Percentiles rank a stretch among this genome's conserved stretches.
These are phyloP conservation scores for Globisporangium alternatum DNA, from an alignment of 352 stramenopile genomes.

Conservation along the genomic window DNA sequence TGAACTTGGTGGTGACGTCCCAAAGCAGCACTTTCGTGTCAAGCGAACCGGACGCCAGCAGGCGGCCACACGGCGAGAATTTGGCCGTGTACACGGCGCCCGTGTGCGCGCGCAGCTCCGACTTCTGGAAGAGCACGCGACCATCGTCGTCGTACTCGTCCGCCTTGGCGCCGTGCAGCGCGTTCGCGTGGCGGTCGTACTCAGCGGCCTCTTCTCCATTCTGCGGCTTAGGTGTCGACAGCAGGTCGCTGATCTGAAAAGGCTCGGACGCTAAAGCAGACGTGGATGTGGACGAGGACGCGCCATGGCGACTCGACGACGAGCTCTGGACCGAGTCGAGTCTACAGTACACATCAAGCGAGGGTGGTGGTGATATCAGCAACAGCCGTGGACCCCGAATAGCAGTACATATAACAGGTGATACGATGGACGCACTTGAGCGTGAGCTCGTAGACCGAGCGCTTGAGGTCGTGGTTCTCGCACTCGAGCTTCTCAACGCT, in stretches of 20 bases:
- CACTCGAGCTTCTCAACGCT: conserved; percentile 80
- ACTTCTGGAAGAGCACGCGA: conserved; percentile 80
- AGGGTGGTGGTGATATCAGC: not conserved
- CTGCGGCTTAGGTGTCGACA: conserved; percentile 39
- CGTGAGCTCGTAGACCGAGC: conserved; percentile 88
- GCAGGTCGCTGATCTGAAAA: conserved; percentile 73
- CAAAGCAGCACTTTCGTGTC: conserved; percentile 83
- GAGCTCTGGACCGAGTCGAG: conserved; percentile 63
- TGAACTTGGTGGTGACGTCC: conserved; percentile 89
- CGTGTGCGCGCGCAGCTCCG: conserved; percentile 67
- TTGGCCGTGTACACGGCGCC: conserved; percentile 86
- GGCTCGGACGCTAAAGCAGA: conserved; percentile 35
- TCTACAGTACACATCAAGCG: conserved; percentile 25
- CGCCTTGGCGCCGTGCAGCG: conserved; percentile 45
- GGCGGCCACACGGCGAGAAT: conserved; percentile 78
- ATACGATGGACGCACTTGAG: conserved; percentile 55
- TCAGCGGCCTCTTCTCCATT: conserved; percentile 33
- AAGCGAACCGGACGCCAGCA: conserved; percentile 76
- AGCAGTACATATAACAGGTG: not conserved
- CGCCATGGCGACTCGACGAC: conserved; percentile 12
- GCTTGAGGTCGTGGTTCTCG: conserved; percentile 90
- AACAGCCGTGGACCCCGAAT: not conserved
- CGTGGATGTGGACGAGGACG: conserved; percentile 11
- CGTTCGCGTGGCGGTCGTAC: conserved; percentile 27
- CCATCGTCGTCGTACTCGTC: conserved; percentile 61